These are phyloP conservation scores for Hordeum pubiflorum DNA, from an alignment of 202 grass and related monocot species.

Conservation along the genomic window DNA sequence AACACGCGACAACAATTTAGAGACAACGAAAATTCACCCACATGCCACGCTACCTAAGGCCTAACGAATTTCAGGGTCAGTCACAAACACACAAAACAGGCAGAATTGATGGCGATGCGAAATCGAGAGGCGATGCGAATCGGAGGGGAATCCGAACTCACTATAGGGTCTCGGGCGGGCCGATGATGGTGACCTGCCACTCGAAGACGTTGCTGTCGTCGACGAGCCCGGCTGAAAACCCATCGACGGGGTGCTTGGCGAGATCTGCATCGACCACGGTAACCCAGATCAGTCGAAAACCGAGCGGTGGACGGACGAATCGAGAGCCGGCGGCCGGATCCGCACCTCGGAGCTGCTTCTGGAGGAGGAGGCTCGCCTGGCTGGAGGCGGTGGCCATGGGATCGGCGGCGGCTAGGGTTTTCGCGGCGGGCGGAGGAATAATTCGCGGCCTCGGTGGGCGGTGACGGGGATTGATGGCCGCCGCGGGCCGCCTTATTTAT, in stretches of 20 bases:
- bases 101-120: not conserved
- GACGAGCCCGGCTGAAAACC: slow-evolving; percentile 91
- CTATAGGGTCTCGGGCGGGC: slow-evolving; percentile 92
- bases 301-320: not conserved
- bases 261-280: slow-evolving; percentile 64
- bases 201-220: slow-evolving; percentile 90
- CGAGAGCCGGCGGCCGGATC: not conserved
- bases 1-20: not conserved
- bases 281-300: not conserved
- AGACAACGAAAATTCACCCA: not conserved
- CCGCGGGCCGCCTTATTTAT: slow-evolving; percentile 38
- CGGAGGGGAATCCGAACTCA: slow-evolving; percentile 43
- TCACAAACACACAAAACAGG: not conserved
- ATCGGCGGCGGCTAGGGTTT: slow-evolving; percentile 31
- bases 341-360: slow-evolving; percentile 77
- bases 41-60: not conserved
- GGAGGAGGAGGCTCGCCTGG: slow-evolving; percentile 82
- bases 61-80: not conserved
- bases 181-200: slow-evolving; percentile 99
- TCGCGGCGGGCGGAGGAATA: slow-evolving; percentile 9
- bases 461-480: slow-evolving; percentile 26
- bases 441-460: slow-evolving; percentile 8
- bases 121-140: not conserved
- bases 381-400: slow-evolving; percentile 57
- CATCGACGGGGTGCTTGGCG: slow-evolving; percentile 84